These are phyloP conservation scores for Candida sp. DNA, from an alignment of 1,139 yeast genomes.

Conservation along the genomic window DNA sequence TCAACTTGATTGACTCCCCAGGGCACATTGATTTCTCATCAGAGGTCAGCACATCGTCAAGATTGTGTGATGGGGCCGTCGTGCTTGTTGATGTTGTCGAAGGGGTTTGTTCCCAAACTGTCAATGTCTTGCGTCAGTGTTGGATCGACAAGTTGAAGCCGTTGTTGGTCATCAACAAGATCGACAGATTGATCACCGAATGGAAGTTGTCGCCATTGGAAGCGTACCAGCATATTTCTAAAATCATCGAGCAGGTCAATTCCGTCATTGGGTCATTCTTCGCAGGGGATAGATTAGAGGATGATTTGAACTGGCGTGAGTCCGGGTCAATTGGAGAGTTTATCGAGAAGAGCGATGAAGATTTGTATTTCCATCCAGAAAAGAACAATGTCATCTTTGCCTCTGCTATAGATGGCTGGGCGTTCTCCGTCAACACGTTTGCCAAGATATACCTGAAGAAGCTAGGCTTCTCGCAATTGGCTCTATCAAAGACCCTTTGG, in stretches of 20 bases:
- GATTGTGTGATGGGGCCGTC: slow-evolving; percentile 96
- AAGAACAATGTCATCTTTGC: slow-evolving; percentile 93
- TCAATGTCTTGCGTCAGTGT: slow-evolving; percentile 92
- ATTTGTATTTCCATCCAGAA: slow-evolving; percentile 88
- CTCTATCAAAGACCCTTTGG: slow-evolving; percentile 90
- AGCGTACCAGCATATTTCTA: slow-evolving; percentile 80
- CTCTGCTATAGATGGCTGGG: slow-evolving; percentile 98
- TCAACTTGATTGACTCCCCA: slow-evolving; percentile 96
- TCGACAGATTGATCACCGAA: slow-evolving; percentile 86
- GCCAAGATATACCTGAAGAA: slow-evolving; percentile 86
- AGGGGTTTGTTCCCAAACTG: slow-evolving; percentile 98
- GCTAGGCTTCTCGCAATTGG: slow-evolving; percentile 82
- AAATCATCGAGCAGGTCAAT: slow-evolving; percentile 90
- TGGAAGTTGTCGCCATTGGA: slow-evolving; percentile 83
- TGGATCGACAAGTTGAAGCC: slow-evolving; percentile 96
- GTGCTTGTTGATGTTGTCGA: slow-evolving; percentile 97
- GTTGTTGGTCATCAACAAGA: slow-evolving; percentile 87
- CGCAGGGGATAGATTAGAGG: slow-evolving; percentile 94
- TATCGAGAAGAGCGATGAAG: slow-evolving; percentile 81
- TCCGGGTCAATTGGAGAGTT: slow-evolving; percentile 59
- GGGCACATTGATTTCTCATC: slow-evolving; percentile 98
- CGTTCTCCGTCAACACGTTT: slow-evolving; percentile 88
- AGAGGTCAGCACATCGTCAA: slow-evolving; percentile 94
- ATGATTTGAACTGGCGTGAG: slow-evolving; percentile 85
- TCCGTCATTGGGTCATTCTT: slow-evolving; percentile 93